These are phyloP conservation scores for Dacryopinax primogenitus DNA, from an alignment of 768 basidiomycete genomes.

Conservation along the genomic window DNA sequence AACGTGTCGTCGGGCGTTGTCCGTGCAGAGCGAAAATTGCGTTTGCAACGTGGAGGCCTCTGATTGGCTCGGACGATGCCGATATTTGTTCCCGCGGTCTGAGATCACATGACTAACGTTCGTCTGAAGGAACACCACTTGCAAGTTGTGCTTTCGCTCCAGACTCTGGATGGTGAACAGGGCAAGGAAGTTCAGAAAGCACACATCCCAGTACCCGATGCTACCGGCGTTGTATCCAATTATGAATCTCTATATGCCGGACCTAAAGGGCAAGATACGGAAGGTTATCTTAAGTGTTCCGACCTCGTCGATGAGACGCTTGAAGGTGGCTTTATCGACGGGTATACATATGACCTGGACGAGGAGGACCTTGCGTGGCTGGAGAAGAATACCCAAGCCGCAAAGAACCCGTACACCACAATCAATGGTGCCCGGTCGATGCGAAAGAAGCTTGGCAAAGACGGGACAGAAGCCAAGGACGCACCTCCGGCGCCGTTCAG, in stretches of 20 bases:
- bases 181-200: constrained; percentile 30
- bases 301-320: constrained; percentile 72
- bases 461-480: constrained; percentile 6
- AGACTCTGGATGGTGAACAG: constrained; percentile 21
- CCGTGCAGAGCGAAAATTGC: constrained; percentile 23
- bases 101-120: constrained; percentile 41
- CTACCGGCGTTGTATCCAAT: constrained; percentile 63
- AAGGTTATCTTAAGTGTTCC: constrained; percentile 65
- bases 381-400: constrained; percentile 77
- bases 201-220: constrained; percentile 88
- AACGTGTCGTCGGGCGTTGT: constrained; percentile 11
- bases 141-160: constrained; percentile 42
- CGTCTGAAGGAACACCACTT: constrained; percentile 42
- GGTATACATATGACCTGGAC: constrained; percentile 86
- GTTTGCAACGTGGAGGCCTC: constrained; percentile 16
- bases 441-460: constrained; percentile 7
- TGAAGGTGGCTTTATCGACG: constrained; percentile 48
- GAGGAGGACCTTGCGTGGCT: constrained; percentile 94
- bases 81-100: constrained; percentile 35
- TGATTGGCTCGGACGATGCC: constrained; percentile 30
- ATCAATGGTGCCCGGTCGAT: constrained; percentile 8
- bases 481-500: constrained; percentile 25
- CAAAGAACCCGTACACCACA: constrained; percentile 21
- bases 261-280: constrained; percentile 60
- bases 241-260: constrained; percentile 65